Conservation (phyloP, 2,329 filamentous ascomycete species). For the Beauveria medogensis region DNA sequence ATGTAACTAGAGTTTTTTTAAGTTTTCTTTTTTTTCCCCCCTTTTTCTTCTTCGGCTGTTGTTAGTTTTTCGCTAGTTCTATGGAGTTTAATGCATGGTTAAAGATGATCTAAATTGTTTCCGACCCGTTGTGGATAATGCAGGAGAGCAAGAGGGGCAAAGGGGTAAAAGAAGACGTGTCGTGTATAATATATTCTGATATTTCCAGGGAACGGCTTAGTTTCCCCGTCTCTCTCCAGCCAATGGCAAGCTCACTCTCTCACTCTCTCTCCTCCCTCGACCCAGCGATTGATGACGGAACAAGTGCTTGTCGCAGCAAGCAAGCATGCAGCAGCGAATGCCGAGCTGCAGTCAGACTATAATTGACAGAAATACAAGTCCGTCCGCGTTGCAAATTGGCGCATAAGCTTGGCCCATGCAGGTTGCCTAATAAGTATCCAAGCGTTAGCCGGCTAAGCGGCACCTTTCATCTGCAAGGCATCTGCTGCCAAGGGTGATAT, state of each 20-base stretch:
- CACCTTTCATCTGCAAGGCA: not conserved
- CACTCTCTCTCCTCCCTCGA: too few relatives aligned
- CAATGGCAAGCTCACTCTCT: too few relatives aligned
- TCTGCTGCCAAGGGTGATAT: not conserved
- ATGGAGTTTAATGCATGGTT: not conserved
- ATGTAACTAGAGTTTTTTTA: not conserved
- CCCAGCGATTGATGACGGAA: too few relatives aligned
- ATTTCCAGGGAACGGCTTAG: too few relatives aligned
- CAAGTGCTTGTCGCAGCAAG: not conserved
- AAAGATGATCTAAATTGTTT: not conserved
- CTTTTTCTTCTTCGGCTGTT: not conserved
- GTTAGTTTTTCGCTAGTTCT: not conserved
- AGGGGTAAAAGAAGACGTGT: too few relatives aligned
- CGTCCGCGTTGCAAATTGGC: not conserved
- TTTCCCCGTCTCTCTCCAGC: too few relatives aligned
- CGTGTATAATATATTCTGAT: too few relatives aligned
- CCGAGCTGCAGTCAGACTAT: not conserved
- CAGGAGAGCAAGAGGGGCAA: too few relatives aligned
- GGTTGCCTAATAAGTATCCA: not conserved
- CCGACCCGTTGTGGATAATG: not conserved
- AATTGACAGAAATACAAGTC: not conserved
- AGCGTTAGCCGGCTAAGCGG: not conserved
- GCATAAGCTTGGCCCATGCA: not conserved
- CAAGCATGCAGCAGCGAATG: not conserved
- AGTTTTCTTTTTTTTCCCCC: not conserved